A percentile compares a stretch with the other conserved stretches of the same genome.
Evolutionary conservation across 768 basidiomycete species (phyloP).

Genomic region (Trametes gibbosa): DNA sequence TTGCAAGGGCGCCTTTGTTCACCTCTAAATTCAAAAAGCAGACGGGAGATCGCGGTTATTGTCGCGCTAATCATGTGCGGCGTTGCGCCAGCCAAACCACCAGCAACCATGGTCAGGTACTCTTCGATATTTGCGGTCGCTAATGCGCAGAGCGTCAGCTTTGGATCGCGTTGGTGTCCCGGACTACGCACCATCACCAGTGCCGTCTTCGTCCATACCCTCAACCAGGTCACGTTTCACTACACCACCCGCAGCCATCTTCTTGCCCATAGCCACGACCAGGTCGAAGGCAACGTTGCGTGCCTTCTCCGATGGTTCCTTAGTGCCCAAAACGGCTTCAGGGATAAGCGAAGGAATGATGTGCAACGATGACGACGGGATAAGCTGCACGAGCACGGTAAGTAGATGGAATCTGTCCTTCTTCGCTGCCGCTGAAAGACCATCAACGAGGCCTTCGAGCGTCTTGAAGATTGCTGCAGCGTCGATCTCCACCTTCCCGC

Average conservation of each 20-base stretch:
- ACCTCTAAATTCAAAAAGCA: slow-evolving; percentile 97
- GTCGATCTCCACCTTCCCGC: slow-evolving; percentile 52
- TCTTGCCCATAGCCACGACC: slow-evolving; percentile 86
- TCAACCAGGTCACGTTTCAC: slow-evolving; percentile 76
- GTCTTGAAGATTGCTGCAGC: slow-evolving; percentile 59
- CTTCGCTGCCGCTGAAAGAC: slow-evolving; percentile 81
- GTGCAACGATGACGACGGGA: slow-evolving; percentile 74
- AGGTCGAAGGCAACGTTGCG: slow-evolving; percentile 87
- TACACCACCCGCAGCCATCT: slow-evolving; percentile 85
- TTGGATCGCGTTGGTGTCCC: background rate
- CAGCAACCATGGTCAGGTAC: slow-evolving; percentile 95
- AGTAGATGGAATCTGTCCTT: slow-evolving; percentile 88
- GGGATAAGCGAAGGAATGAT: slow-evolving; percentile 87
- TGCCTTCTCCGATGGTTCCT: slow-evolving; percentile 94
- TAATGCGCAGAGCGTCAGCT: slow-evolving; percentile 19
- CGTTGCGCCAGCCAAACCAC: slow-evolving; percentile 87
- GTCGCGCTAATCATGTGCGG: slow-evolving; percentile 99
- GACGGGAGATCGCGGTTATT: slow-evolving; percentile 87
- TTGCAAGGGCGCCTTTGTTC: slow-evolving; percentile 10
- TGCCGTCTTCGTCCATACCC: slow-evolving; percentile 76
- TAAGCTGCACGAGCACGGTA: slow-evolving; percentile 58
- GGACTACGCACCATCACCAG: slow-evolving; percentile 40
- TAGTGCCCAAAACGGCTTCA: slow-evolving; percentile 92
- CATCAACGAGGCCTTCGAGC: slow-evolving; percentile 62
- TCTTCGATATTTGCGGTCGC: slow-evolving; percentile 81